Base-by-base conservation (phyloP, 176 grass and related monocot species). In the barley (Hordeum vulgare) region DNA sequence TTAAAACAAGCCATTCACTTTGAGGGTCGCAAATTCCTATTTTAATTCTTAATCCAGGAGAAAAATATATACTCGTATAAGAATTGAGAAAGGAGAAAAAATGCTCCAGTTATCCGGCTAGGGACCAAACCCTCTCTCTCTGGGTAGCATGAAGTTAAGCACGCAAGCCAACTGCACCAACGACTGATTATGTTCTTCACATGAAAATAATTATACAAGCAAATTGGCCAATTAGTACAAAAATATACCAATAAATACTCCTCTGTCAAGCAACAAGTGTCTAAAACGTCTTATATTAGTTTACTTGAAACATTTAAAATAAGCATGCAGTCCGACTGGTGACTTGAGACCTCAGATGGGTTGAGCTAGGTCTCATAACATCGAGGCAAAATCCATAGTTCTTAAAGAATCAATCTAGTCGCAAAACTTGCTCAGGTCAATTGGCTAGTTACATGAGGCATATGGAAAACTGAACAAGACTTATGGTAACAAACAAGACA, bases 361-460 rank as follows among this genome's bases (percentile, higher is more conserved):
- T 73, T 20, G 5, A 79, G 24, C 18, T 14, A 26, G 3, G 9
- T 39, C 33, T 25, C 1, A 9, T 66, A 31, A 74, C 29, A 79
- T 36, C 64, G 0, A 56, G 37, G 40, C 57, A 2, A 78, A 83
- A 58, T 79, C 20, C 61, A 25, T 54, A 31, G 7, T 69, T 74
- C 37, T 84, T 73, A 53, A 42, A 83, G 64, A 72, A 86, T 49
- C 82, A 80, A 10, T 75, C 61, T 31, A 67, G 28, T 29, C 28
- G 21, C 7, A 66, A 79, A 80, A 80, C 37, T 85, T 76, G 37
- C 73, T 75, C 18, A 66, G 53, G 17, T 3, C 67, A 74, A 61
- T 57, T 9, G 3, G n/a, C 49, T 70, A 81, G 37, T 72, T 74
- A 66, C 17, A 83, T 66, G 58, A 82, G 57, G 34, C 12, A 62